Percentiles rank a stretch among this genome's conserved stretches.
phyloP scores from a whole-genome alignment of 192 early-diverging fungal species.

The Linnemannia elongata region DNA sequence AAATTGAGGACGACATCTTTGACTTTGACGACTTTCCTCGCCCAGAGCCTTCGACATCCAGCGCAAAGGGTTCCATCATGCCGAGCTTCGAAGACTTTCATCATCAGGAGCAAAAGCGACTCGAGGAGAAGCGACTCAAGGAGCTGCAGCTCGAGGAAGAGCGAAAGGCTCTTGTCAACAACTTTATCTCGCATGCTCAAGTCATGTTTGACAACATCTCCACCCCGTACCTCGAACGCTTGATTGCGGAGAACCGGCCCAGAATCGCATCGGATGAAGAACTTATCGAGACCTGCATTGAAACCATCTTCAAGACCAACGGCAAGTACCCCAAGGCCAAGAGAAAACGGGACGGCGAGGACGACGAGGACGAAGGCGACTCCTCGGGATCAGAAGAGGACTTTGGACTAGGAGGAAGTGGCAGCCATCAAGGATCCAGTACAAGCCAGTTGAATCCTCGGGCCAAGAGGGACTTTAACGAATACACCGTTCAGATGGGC shows the following conservation, averaged over 20 bases:
- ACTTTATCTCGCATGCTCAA: slow-evolving; percentile 36
- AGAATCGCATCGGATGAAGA: slow-evolving; percentile 13
- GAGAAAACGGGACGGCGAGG: slow-evolving; percentile 16
- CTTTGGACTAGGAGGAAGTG: neutral
- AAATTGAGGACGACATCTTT: neutral
- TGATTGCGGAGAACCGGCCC: slow-evolving; percentile 24
- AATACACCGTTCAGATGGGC: slow-evolving; percentile 11
- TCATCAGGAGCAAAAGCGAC: neutral
- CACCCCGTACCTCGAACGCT: slow-evolving; percentile 5
- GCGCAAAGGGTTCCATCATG: neutral
- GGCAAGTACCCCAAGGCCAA: slow-evolving; percentile 30
- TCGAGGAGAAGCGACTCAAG: neutral
- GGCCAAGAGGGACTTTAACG: slow-evolving; percentile 28
- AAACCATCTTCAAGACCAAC: slow-evolving; percentile 20
- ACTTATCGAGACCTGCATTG: slow-evolving; percentile 37
- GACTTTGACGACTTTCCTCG: neutral
- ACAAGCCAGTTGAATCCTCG: neutral
- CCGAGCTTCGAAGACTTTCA: neutral
- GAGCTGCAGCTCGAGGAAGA: slow-evolving; percentile 4
- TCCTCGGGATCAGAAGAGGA: slow-evolving; percentile 3
- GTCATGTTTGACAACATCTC: slow-evolving; percentile 48
- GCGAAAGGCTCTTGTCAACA: slow-evolving; percentile 4
- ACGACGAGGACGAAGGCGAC: neutral
- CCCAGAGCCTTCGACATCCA: neutral
- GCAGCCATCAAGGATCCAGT: neutral